phyloP scores from a whole-genome alignment of 345 rosid species.

The Brassica napus region DNA sequence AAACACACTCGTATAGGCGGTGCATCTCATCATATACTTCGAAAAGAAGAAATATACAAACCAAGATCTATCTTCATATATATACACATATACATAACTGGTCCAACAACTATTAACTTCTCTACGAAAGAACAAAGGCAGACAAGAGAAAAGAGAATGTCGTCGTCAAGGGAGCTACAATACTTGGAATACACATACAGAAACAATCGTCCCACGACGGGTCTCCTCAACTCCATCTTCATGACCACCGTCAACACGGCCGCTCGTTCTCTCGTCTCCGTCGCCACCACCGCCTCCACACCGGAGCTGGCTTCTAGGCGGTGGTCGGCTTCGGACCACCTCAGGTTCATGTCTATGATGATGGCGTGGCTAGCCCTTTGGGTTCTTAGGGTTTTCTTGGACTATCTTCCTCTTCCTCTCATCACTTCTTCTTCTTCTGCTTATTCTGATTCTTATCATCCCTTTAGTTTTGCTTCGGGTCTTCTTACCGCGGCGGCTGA shows the following conservation, averaged over 20 bases:
- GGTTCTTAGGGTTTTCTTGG: constrained; percentile 66
- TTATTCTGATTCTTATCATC: constrained; percentile 32
- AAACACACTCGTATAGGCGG: constrained; percentile 38
- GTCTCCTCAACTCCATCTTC: constrained; percentile 58
- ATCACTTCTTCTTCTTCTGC: constrained; percentile 23
- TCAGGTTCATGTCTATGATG: constrained; percentile 72
- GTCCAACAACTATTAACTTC: background rate
- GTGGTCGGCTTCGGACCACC: constrained; percentile 66
- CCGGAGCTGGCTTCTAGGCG: constrained; percentile 39
- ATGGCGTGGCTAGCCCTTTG: constrained; percentile 67
- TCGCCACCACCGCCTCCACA: constrained; percentile 50
- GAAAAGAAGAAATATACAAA: constrained; percentile 34
- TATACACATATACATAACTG: background rate
- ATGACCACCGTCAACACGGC: constrained; percentile 68
- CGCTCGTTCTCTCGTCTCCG: constrained; percentile 56
- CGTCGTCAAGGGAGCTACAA: constrained; percentile 41
- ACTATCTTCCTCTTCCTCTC: constrained; percentile 50
- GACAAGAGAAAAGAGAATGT: constrained; percentile 1
- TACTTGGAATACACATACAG: constrained; percentile 41
- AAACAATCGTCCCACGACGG: constrained; percentile 45
- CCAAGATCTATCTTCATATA: constrained; percentile 14
- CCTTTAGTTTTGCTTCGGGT: constrained; percentile 44
- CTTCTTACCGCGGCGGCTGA: constrained; percentile 35
- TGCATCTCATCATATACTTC: constrained; percentile 37
- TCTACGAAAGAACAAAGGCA: background rate